Conservation (phyloP, 2,329 filamentous ascomycete genomes). For the Sclerotinia nivalis region DNA sequence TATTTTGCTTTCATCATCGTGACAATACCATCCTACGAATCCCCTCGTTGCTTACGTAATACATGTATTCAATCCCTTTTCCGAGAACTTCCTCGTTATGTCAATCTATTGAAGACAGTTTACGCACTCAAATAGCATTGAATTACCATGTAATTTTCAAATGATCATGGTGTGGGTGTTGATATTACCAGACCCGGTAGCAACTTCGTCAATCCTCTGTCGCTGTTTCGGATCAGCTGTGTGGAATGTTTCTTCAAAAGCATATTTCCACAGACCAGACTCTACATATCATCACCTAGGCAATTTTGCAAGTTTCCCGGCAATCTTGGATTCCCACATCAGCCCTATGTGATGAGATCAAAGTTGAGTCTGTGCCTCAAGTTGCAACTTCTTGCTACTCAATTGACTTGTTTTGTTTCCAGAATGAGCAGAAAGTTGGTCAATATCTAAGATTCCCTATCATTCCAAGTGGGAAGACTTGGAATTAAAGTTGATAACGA, state of each 20-base stretch:
- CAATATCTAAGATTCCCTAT: not conserved
- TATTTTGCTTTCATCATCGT: not conserved
- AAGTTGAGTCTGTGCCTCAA: slow-evolving; percentile 1
- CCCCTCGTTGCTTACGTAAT: not conserved
- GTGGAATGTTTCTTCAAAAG: not conserved
- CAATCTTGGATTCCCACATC: not conserved
- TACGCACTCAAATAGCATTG: not conserved
- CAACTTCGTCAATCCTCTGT: not conserved
- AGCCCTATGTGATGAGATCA: not conserved
- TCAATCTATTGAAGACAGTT: not conserved
- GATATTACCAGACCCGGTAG: not conserved
- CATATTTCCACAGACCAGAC: not conserved
- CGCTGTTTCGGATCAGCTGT: not conserved
- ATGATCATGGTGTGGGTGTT: not conserved
- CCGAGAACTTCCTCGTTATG: not conserved
- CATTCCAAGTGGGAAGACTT: not conserved
- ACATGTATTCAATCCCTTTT: not conserved
- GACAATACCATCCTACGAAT: not conserved
- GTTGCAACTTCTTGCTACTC: not conserved
- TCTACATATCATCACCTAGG: not conserved
- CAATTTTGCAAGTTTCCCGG: not conserved
- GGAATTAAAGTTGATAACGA: not conserved
- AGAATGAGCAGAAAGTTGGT: not conserved
- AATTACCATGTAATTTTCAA: not conserved
- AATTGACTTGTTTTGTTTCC: not conserved